phyloP scores from a whole-genome alignment of 176 grass and related monocot genomes.

The Bonia amplexicaulis region DNA sequence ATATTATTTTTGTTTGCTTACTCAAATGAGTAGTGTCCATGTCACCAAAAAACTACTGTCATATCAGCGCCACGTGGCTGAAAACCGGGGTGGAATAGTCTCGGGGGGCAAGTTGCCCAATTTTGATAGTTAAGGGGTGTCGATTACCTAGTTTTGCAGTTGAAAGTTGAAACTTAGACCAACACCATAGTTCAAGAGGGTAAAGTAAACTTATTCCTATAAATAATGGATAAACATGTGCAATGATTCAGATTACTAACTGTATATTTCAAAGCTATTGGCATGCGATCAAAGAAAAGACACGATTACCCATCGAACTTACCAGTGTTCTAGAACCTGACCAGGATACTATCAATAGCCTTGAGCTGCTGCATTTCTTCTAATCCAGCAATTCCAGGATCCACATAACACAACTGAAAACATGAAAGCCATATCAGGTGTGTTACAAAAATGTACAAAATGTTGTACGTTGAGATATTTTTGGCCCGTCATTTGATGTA shows the following conservation, averaged over 20 bases:
- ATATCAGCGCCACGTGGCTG: no score
- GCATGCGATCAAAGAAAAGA: neutral
- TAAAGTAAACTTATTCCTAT: neutral
- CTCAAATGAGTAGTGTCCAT: no score
- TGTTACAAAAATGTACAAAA: neutral
- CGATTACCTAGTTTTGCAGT: no score
- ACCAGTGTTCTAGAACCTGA: slow-evolving; percentile 53
- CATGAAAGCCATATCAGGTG: neutral
- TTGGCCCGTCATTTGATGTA: neutral
- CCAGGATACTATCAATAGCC: slow-evolving; percentile 61
- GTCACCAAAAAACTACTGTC: no score
- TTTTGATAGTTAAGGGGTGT: no score
- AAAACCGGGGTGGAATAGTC: no score
- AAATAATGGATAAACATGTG: neutral
- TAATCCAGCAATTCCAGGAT: slow-evolving; percentile 59
- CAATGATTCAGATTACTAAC: neutral
- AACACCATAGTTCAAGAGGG: no score
- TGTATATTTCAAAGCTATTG: neutral
- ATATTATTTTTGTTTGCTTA: no score
- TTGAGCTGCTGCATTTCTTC: slow-evolving; percentile 73
- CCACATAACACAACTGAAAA: slow-evolving; percentile 77
- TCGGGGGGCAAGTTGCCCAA: no score
- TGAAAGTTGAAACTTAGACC: no score
- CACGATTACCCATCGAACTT: neutral
- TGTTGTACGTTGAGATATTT: neutral